phyloP scores from a whole-genome alignment of 495 filamentous ascomycete species.

The Haplographium delicatum region DNA sequence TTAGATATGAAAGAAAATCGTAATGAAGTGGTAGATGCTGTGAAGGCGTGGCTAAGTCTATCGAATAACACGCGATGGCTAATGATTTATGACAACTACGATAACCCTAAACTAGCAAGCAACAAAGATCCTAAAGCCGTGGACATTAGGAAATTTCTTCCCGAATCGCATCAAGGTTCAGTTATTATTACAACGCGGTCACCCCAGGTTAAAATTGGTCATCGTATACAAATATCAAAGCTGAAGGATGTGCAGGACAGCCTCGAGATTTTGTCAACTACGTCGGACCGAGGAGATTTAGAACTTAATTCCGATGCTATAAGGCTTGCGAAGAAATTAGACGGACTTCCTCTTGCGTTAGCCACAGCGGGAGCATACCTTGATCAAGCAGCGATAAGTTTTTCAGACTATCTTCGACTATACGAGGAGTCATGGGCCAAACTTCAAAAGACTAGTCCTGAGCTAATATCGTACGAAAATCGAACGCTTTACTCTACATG shows the following conservation, averaged over 20 bases:
- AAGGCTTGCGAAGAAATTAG: neutral
- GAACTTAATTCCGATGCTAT: neutral
- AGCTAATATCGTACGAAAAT: too few relatives aligned
- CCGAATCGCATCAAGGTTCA: constrained; percentile 29
- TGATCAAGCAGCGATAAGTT: neutral
- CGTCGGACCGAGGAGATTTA: constrained; percentile 25
- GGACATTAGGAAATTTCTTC: constrained; percentile 32
- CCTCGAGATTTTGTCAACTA: constrained; percentile 28
- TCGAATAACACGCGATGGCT: too few relatives aligned
- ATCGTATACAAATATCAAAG: too few relatives aligned
- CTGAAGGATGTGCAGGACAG: constrained; percentile 25
- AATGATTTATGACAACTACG: too few relatives aligned
- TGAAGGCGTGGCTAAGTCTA: constrained; percentile 36
- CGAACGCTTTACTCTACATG: too few relatives aligned
- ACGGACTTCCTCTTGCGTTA: neutral
- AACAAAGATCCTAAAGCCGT: constrained; percentile 7
- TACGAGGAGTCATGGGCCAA: constrained; percentile 23
- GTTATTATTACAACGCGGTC: constrained; percentile 37
- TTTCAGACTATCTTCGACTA: constrained; percentile 1
- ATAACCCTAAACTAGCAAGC: too few relatives aligned
- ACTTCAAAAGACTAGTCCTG: constrained; percentile 22
- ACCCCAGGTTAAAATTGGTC: constrained; percentile 25
- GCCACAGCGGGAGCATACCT: neutral
- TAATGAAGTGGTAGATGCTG: constrained; percentile 23
- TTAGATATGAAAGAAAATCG: constrained; percentile 13